phyloP scores from a whole-genome alignment of 2,329 filamentous ascomycete species.

The Tolypocladium pustulatum region DNA sequence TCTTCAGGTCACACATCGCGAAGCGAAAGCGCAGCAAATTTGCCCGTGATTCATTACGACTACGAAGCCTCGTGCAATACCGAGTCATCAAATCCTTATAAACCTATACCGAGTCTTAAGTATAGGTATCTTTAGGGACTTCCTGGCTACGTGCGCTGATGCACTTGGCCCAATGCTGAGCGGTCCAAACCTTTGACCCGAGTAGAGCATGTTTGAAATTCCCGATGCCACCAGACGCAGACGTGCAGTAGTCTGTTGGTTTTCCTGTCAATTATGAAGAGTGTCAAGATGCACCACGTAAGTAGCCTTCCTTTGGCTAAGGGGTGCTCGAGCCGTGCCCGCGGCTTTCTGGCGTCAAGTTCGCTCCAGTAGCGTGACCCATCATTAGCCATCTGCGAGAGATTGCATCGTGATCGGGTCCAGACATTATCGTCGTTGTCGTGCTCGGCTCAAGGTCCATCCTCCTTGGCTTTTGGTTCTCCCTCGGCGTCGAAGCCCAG shows the following conservation, averaged over 20 bases:
- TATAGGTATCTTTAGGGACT: not conserved
- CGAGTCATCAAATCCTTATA: not conserved
- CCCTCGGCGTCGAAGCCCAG: slow-evolving; percentile 77
- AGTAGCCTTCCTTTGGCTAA: not conserved
- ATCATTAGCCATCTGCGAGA: not conserved
- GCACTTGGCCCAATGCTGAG: not conserved
- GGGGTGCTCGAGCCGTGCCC: not conserved
- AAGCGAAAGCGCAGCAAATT: too few species aligned
- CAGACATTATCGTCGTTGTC: not conserved
- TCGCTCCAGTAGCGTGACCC: not conserved
- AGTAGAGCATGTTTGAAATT: not conserved
- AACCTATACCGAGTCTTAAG: not conserved
- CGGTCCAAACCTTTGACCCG: not conserved
- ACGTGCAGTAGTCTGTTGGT: not conserved
- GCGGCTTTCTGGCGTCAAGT: not conserved
- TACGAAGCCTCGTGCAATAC: not conserved
- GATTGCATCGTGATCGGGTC: not conserved
- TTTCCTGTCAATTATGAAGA: not conserved
- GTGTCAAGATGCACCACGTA: not conserved
- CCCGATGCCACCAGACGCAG: not conserved
- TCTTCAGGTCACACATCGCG: too few species aligned
- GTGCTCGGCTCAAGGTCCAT: slow-evolving; percentile 1
- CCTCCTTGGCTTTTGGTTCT: slow-evolving; percentile 34
- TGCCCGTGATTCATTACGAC: not conserved
- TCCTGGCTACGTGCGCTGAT: not conserved